A percentile compares a stretch with the other conserved stretches of the same genome.
phyloP scores from a whole-genome alignment of 768 basidiomycete species.

The Auriscalpium orientale region DNA sequence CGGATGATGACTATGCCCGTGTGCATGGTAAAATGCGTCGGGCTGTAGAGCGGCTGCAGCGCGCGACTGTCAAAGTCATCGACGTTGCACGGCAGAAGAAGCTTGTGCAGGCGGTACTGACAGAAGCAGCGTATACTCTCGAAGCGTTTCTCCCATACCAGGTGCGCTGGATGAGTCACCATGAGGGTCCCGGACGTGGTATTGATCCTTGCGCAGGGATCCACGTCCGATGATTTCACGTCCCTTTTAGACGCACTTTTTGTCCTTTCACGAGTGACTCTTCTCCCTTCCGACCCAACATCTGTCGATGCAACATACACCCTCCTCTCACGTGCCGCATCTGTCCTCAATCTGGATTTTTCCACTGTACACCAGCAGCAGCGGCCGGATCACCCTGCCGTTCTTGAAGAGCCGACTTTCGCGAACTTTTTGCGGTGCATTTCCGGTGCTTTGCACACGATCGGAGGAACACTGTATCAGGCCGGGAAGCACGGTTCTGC shows the following conservation, averaged over 20 bases:
- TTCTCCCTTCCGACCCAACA: constrained; percentile 33
- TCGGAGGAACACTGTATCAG: constrained; percentile 66
- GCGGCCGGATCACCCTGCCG: not conserved
- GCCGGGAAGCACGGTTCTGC: constrained; percentile 53
- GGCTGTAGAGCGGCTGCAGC: constrained; percentile 51
- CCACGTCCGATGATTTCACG: constrained; percentile 30
- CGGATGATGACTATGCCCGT: constrained; percentile 30
- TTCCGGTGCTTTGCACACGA: constrained; percentile 64
- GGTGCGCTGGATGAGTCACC: too few species aligned
- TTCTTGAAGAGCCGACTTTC: not conserved
- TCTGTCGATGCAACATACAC: constrained; percentile 41
- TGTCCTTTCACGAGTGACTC: constrained; percentile 38
- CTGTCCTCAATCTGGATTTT: constrained; percentile 18
- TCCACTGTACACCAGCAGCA: too few species aligned
- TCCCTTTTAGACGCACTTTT: constrained; percentile 50
- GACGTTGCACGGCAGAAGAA: constrained; percentile 23
- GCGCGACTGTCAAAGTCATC: constrained; percentile 39
- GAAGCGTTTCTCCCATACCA: not conserved
- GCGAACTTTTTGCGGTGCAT: constrained; percentile 62
- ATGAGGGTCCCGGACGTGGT: too few species aligned
- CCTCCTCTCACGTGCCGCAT: constrained; percentile 37
- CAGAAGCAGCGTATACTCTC: constrained; percentile 20
- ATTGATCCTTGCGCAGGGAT: not conserved
- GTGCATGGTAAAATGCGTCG: constrained; percentile 49
- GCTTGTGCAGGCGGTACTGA: constrained; percentile 26